Percentiles rank a stretch among this genome's conserved stretches.
These are phyloP conservation scores for Astrocystis sublimbata DNA, from an alignment of 495 filamentous ascomycete genomes.

Conservation along the genomic window DNA sequence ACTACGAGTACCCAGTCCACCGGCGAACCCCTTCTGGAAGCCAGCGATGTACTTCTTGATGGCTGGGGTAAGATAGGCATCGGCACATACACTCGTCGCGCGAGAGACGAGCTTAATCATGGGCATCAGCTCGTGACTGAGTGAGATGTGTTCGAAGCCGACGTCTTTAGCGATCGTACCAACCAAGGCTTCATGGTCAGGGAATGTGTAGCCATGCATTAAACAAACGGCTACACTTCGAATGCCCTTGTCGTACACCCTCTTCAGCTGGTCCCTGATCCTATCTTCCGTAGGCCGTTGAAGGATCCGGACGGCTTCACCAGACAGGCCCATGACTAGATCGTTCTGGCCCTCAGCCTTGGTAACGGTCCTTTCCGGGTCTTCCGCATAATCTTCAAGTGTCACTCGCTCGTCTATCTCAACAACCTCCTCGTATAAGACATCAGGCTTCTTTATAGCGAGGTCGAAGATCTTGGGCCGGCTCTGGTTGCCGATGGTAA, in stretches of 20 bases:
- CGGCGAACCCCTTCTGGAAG: conserved; percentile 74
- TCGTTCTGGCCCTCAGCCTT: conserved; percentile 51
- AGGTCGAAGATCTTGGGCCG: conserved; percentile 83
- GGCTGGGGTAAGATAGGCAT: conserved; percentile 93
- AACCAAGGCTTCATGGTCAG: conserved; percentile 69
- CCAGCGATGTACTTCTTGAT: conserved; percentile 95
- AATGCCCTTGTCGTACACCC: conserved; percentile 62
- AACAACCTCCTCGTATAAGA: conserved; percentile 72
- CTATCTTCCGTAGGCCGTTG: conserved; percentile 54
- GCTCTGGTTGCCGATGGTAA: conserved; percentile 85
- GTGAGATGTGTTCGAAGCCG: conserved; percentile 73
- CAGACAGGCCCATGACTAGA: conserved; percentile 65
- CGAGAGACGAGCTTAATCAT: conserved; percentile 91
- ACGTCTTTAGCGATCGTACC: conserved; percentile 68
- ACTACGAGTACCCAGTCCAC: conserved; percentile 67
- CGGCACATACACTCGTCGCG: conserved; percentile 89
- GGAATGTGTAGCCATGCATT: conserved; percentile 82
- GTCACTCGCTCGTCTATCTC: conserved; percentile 85
- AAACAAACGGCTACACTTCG: conserved; percentile 74
- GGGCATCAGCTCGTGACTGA: conserved; percentile 80
- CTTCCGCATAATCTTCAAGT: conserved; percentile 84
- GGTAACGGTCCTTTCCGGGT: conserved; percentile 61
- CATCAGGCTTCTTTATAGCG: conserved; percentile 75
- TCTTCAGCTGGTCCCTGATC: conserved; percentile 57
- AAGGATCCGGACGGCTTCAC: conserved; percentile 70